Evolutionary conservation across 352 stramenopile species (phyloP).

Genomic region (Phytophthora cryptogea): DNA sequence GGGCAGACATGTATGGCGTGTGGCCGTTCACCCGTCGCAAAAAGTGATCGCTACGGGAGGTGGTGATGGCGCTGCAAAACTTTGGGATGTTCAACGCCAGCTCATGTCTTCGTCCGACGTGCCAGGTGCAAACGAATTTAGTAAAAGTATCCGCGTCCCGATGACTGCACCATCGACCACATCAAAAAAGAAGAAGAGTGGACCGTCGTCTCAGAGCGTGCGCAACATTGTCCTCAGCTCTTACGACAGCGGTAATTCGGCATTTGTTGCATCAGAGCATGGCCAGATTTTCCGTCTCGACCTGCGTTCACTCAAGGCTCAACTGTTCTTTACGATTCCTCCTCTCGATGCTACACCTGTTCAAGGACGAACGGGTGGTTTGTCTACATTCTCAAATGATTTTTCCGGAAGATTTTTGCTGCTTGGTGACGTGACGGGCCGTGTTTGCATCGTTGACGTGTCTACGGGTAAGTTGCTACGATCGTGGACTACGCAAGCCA

Average conservation of each 20-base stretch:
- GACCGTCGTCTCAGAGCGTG: slow-evolving; percentile 42
- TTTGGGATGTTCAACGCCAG: slow-evolving; percentile 74
- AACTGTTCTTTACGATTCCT: slow-evolving; percentile 39
- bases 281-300: slow-evolving; percentile 58
- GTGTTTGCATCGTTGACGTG: slow-evolving; percentile 54
- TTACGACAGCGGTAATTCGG: slow-evolving; percentile 29
- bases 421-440: slow-evolving; percentile 56
- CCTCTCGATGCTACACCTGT: neutral
- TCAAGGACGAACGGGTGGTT: slow-evolving; percentile 29
- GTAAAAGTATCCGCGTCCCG: slow-evolving; percentile 29
- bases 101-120: slow-evolving; percentile 44
- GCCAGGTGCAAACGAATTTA: slow-evolving; percentile 12
- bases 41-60: slow-evolving; percentile 71
- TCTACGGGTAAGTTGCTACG: slow-evolving; percentile 32
- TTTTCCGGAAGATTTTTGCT: slow-evolving; percentile 44
- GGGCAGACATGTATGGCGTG: slow-evolving; percentile 80
- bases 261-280: slow-evolving; percentile 70
- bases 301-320: slow-evolving; percentile 33
- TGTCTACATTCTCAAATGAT: slow-evolving; percentile 55
- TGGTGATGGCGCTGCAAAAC: slow-evolving; percentile 77
- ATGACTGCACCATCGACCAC: slow-evolving; percentile 7
- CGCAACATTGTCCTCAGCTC: slow-evolving; percentile 55
- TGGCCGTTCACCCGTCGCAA: slow-evolving; percentile 55
- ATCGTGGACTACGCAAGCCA: slow-evolving; percentile 56
- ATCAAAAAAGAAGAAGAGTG: slow-evolving; percentile 38